A percentile compares a stretch with the other conserved stretches of the same genome.
phyloP scores from a whole-genome alignment of 257 asterid genomes.

The Fraxinus excelsior region DNA sequence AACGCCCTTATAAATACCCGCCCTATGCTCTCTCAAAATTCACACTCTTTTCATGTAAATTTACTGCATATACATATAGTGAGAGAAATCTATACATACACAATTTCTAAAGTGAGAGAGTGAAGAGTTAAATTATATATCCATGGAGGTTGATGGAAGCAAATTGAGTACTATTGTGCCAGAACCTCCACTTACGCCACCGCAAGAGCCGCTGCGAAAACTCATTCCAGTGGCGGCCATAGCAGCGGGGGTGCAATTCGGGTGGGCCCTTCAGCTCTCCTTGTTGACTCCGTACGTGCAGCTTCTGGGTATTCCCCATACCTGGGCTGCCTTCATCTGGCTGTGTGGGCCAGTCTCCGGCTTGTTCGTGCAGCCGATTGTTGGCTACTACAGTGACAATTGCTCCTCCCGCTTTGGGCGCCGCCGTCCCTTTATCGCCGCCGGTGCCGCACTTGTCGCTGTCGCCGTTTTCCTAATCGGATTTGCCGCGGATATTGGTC shows the following conservation, averaged over 20 bases:
- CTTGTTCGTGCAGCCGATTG: conserved; percentile 84
- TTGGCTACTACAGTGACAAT: conserved; percentile 82
- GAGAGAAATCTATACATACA: not conserved
- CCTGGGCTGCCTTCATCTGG: conserved; percentile 80
- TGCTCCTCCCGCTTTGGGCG: conserved; percentile 75
- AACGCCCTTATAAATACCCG: conserved; percentile 12
- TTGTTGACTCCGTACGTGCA: conserved; percentile 87
- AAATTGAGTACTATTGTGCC: conserved; percentile 19
- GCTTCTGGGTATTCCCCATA: conserved; percentile 77
- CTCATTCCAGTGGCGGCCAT: conserved; percentile 69
- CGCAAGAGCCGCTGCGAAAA: conserved; percentile 45
- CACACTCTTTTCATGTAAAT: not conserved
- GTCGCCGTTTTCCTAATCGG: conserved; percentile 79
- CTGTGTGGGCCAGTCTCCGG: conserved; percentile 91
- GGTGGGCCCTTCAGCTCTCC: conserved; percentile 95
- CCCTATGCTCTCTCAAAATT: not conserved
- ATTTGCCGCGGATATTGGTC: conserved; percentile 83
- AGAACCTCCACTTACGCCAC: conserved; percentile 13
- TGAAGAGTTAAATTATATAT: not conserved
- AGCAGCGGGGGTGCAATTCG: conserved; percentile 92
- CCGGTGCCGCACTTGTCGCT: conserved; percentile 68
- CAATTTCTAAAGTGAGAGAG: not conserved
- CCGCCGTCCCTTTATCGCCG: conserved; percentile 82
- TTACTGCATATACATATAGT: not conserved
- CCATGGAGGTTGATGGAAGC: conserved; percentile 28